Percentiles rank a stretch among this genome's conserved stretches.
Evolutionary conservation across 495 filamentous ascomycete genomes (phyloP).

Genomic region (Tuber umbilicatum): DNA sequence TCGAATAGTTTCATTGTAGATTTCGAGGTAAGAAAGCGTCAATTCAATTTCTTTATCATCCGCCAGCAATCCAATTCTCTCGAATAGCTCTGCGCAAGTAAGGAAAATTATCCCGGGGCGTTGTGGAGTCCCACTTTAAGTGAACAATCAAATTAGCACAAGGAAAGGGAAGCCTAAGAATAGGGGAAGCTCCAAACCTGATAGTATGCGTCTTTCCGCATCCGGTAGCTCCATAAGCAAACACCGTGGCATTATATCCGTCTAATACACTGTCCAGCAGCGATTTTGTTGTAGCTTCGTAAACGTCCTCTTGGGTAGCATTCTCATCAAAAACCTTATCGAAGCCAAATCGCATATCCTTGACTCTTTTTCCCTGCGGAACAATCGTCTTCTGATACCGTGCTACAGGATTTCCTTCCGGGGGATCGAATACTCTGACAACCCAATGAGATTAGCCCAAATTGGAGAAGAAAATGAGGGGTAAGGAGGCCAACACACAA

Average conservation of each 20-base stretch:
- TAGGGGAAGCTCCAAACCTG: constrained; percentile 40
- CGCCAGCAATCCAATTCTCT: constrained; percentile 78
- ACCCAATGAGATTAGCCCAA: constrained; percentile 30
- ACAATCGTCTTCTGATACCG: constrained; percentile 78
- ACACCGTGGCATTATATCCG: constrained; percentile 98
- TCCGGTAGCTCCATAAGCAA: constrained; percentile 95
- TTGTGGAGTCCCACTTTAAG: constrained; percentile 72
- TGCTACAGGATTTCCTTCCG: constrained; percentile 92
- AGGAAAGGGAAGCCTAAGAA: background rate
- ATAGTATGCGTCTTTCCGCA: constrained; percentile 99
- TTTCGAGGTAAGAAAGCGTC: constrained; percentile 92
- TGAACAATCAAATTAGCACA: constrained; percentile 17
- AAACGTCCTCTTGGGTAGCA: constrained; percentile 85
- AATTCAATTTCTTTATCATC: constrained; percentile 84
- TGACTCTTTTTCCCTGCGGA: constrained; percentile 82
- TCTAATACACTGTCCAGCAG: constrained; percentile 92
- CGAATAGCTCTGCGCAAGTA: constrained; percentile 97
- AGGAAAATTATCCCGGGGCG: constrained; percentile 97
- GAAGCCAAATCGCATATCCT: constrained; percentile 96
- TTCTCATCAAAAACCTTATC: constrained; percentile 97
- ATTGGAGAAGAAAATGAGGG: constrained; percentile 3
- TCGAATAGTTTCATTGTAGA: constrained; percentile 98
- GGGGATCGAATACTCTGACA: constrained; percentile 86
- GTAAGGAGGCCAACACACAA: constrained; percentile 57
- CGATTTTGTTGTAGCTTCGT: constrained; percentile 82